Evolutionary conservation across 2,329 filamentous ascomycete genomes (phyloP).

Genomic region (Daldinia sp.): DNA sequence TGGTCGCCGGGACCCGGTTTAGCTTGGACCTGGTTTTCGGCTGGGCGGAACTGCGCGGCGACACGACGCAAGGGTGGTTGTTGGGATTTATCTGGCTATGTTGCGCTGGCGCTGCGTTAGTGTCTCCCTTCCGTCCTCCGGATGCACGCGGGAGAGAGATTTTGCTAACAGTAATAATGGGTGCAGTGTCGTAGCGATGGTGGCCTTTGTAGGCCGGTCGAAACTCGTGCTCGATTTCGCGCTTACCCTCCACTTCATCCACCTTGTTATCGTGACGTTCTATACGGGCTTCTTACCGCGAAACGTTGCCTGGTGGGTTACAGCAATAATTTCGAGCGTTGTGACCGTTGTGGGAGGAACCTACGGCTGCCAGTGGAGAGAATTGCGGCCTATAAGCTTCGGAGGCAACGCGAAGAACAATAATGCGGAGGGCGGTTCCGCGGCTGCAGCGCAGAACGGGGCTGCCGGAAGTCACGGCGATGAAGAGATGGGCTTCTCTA

Average conservation of each 20-base stretch:
- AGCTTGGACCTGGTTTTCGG: conserved; percentile 67
- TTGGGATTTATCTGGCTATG: conserved; percentile 67
- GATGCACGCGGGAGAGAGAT: not conserved
- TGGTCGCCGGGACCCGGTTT: conserved; percentile 69
- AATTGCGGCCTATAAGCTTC: conserved; percentile 89
- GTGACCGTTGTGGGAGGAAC: conserved; percentile 74
- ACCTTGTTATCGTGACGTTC: conserved; percentile 80
- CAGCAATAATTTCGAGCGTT: conserved; percentile 62
- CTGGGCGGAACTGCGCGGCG: conserved; percentile 69
- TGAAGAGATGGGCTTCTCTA: conserved; percentile 64
- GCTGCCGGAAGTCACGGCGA: conserved; percentile 44
- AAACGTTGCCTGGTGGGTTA: conserved; percentile 87
- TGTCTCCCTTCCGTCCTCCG: conserved; percentile 56
- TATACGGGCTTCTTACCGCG: conserved; percentile 82
- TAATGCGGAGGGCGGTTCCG: conserved; percentile 53
- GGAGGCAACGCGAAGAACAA: conserved; percentile 66
- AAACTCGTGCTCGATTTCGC: conserved; percentile 97
- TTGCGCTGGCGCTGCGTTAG: conserved; percentile 66
- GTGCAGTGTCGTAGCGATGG: conserved; percentile 81
- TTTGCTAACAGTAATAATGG: conserved; percentile 16
- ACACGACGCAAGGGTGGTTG: conserved; percentile 73
- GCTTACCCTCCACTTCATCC: conserved; percentile 85
- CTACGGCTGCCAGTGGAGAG: conserved; percentile 92
- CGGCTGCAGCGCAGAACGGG: conserved; percentile 40
- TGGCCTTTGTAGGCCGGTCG: conserved; percentile 85